Evolutionary conservation across 1,139 yeast species (phyloP).

Genomic region (Taphrina populina): DNA sequence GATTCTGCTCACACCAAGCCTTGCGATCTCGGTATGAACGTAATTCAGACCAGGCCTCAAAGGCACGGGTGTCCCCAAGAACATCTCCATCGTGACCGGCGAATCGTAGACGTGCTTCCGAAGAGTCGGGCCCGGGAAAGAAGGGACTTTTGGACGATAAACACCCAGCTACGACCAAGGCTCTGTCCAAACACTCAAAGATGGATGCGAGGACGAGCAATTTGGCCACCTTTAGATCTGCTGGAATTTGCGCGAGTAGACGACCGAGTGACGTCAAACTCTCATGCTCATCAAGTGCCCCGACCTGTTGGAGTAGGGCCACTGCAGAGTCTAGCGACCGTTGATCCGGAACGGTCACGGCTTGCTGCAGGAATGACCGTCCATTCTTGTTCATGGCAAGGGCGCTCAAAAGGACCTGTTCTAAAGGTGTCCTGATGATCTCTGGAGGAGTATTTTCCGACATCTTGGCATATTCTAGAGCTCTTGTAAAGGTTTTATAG

Average conservation of each 20-base stretch:
- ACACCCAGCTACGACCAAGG: slow-evolving; percentile 73
- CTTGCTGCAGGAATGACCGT: slow-evolving; percentile 63
- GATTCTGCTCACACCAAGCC: slow-evolving; percentile 61
- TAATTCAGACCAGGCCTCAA: slow-evolving; percentile 52
- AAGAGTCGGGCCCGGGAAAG: slow-evolving; percentile 60
- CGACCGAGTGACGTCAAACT: slow-evolving; percentile 72
- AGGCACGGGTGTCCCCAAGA: slow-evolving; percentile 60
- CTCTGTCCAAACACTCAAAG: slow-evolving; percentile 77
- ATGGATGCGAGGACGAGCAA: slow-evolving; percentile 73
- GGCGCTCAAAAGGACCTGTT: slow-evolving; percentile 75
- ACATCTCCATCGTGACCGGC: slow-evolving; percentile 64
- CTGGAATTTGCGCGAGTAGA: slow-evolving; percentile 69
- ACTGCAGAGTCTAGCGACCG: slow-evolving; percentile 63
- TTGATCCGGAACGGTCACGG: slow-evolving; percentile 76
- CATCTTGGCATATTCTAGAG: slow-evolving; percentile 59
- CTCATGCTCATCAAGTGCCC: slow-evolving; percentile 55
- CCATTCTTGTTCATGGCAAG: slow-evolving; percentile 83
- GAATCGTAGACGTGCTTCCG: slow-evolving; percentile 51
- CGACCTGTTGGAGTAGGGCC: slow-evolving; percentile 62
- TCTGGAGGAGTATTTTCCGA: slow-evolving; percentile 79
- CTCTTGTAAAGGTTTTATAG: slow-evolving; percentile 71
- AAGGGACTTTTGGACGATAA: slow-evolving; percentile 75
- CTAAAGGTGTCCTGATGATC: slow-evolving; percentile 76
- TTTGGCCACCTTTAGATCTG: slow-evolving; percentile 85
- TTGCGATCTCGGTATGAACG: slow-evolving; percentile 44